A percentile compares a stretch with the other conserved stretches of the same genome.
Conservation (phyloP, 2,329 filamentous ascomycete species). For the Epichloe coenophiala region DNA sequence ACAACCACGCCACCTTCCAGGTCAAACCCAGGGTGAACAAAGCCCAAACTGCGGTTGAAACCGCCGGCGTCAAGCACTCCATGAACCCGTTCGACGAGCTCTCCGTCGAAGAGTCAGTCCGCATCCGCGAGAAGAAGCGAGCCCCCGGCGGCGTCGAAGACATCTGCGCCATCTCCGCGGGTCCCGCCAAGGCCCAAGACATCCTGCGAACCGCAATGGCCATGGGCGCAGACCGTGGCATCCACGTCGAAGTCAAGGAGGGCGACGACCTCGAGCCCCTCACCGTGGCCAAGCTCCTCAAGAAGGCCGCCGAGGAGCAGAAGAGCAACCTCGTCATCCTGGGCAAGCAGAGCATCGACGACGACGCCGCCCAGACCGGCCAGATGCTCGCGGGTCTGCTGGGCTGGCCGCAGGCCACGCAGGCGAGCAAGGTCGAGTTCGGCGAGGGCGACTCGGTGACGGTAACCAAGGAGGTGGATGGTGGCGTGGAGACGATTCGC, state of each 20-base stretch:
- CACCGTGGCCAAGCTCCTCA: slow-evolving; percentile 80
- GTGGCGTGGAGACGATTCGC: slow-evolving; percentile 79
- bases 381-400: slow-evolving; percentile 93
- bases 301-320: slow-evolving; percentile 67
- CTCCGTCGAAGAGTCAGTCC: slow-evolving; percentile 89
- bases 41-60: slow-evolving; percentile 76
- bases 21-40: slow-evolving; percentile 60
- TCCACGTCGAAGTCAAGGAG: slow-evolving; percentile 74
- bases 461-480: slow-evolving; percentile 88
- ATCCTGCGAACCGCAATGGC: slow-evolving; percentile 93
- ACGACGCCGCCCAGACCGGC: slow-evolving; percentile 88
- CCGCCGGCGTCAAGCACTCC: slow-evolving; percentile 84
- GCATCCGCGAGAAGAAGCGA: slow-evolving; percentile 75
- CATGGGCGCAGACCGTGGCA: slow-evolving; percentile 87
- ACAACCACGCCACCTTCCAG: slow-evolving; percentile 19
- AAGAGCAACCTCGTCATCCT: slow-evolving; percentile 84
- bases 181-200: slow-evolving; percentile 76
- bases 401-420: slow-evolving; percentile 88
- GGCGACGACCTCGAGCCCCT: slow-evolving; percentile 74
- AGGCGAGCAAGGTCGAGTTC: slow-evolving; percentile 75
- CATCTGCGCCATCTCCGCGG: slow-evolving; percentile 80
- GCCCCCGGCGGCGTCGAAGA: slow-evolving; percentile 68
- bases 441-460: slow-evolving; percentile 54
- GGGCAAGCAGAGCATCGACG: slow-evolving; percentile 97
- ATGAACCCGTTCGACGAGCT: slow-evolving; percentile 99